phyloP scores from a whole-genome alignment of 2,329 filamentous ascomycete genomes.

The Rutstroemia sp. region DNA sequence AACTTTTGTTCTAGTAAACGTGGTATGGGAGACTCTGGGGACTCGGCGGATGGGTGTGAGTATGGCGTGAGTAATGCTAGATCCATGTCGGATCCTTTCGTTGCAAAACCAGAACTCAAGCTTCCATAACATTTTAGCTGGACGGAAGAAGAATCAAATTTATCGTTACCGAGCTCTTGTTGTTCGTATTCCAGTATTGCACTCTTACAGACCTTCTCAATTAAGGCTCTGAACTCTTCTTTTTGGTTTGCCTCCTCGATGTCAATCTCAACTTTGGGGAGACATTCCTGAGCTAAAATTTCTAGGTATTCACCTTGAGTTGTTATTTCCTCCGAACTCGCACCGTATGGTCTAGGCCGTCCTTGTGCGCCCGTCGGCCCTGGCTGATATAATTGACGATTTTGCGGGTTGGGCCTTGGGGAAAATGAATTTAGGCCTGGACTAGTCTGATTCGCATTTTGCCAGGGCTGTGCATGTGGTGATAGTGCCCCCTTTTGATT shows the following conservation, averaged over 20 bases:
- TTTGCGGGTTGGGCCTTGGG: conserved; percentile 18
- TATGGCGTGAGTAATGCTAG: conserved; percentile 65
- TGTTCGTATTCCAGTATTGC: conserved; percentile 48
- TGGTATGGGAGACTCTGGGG: conserved; percentile 56
- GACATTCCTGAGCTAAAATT: conserved; percentile 33
- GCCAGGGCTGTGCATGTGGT: conserved; percentile 9
- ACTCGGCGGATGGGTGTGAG: conserved; percentile 47
- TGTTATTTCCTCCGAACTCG: conserved; percentile 37
- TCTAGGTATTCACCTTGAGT: conserved; percentile 44
- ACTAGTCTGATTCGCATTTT: conserved; percentile 2
- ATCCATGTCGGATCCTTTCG: conserved; percentile 86
- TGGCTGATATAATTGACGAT: conserved; percentile 28
- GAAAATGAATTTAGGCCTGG: neutral
- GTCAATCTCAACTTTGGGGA: conserved; percentile 47
- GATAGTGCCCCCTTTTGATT: conserved; percentile 5
- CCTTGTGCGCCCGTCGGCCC: conserved; percentile 11
- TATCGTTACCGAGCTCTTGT: conserved; percentile 32
- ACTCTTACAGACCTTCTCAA: conserved; percentile 58
- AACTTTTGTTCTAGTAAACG: conserved; percentile 69
- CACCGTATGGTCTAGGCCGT: conserved; percentile 11
- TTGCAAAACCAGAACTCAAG: conserved; percentile 76
- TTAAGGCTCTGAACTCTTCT: conserved; percentile 56
- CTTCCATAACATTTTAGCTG: conserved; percentile 75
- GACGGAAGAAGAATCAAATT: conserved; percentile 50
- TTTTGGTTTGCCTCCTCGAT: conserved; percentile 59